Conservation (phyloP, 2,329 filamentous ascomycete species). For the Aureobasidium leucospermi region DNA sequence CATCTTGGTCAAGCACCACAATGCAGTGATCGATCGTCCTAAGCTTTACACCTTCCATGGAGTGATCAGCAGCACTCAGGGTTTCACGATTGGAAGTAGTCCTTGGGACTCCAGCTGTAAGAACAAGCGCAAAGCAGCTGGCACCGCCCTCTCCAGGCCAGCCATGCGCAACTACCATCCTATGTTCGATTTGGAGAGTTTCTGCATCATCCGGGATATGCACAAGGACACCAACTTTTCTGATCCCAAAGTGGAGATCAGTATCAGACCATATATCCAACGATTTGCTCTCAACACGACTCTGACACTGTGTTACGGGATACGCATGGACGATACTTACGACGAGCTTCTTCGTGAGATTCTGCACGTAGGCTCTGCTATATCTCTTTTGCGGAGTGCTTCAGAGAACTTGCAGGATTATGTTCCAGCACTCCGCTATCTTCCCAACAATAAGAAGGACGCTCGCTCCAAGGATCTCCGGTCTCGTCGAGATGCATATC, state of each 20-base stretch:
- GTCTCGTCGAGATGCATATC: slow-evolving; percentile 42
- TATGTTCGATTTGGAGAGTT: slow-evolving; percentile 49
- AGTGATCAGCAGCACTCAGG: slow-evolving; percentile 45
- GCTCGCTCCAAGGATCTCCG: slow-evolving; percentile 40
- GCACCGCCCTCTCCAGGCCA: slow-evolving; percentile 39
- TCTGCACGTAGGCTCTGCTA: slow-evolving; percentile 46
- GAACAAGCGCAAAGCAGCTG: slow-evolving; percentile 47
- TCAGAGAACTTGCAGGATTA: slow-evolving; percentile 50
- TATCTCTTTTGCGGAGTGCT: slow-evolving; percentile 43
- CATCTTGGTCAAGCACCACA: slow-evolving; percentile 44
- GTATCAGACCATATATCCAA: slow-evolving; percentile 45
- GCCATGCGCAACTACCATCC: slow-evolving; percentile 43
- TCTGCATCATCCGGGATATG: slow-evolving; percentile 44
- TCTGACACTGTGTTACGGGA: slow-evolving; percentile 48
- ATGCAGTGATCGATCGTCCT: slow-evolving; percentile 44
- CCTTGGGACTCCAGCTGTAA: slow-evolving; percentile 49
- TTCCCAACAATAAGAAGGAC: slow-evolving; percentile 48
- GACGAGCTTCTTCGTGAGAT: slow-evolving; percentile 47
- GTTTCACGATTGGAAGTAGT: slow-evolving; percentile 48
- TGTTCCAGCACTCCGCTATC: slow-evolving; percentile 42
- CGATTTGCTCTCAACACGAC: slow-evolving; percentile 49
- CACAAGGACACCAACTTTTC: slow-evolving; percentile 33
- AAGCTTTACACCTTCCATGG: slow-evolving; percentile 49
- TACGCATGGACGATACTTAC: slow-evolving; percentile 48
- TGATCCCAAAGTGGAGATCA: slow-evolving; percentile 36